Evolutionary conservation across 345 rosid genomes (phyloP).

Genomic region (Lepidium aucheri): DNA sequence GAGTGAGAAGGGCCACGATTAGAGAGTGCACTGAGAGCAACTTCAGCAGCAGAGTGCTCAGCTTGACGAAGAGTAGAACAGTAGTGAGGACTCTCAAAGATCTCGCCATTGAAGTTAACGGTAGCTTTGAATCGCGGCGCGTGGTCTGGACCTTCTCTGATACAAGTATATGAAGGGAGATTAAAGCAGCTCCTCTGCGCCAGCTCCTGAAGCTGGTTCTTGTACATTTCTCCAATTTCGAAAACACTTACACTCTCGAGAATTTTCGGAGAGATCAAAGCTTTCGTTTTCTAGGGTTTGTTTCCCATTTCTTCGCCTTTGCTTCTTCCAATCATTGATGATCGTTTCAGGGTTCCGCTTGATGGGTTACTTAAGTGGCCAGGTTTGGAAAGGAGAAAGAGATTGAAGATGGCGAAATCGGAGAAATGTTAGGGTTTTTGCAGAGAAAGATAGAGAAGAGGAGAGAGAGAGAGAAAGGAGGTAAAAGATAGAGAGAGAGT

Average conservation of each 20-base stretch:
- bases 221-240: conserved; percentile 49
- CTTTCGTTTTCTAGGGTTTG: background rate
- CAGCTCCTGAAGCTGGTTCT: conserved; percentile 99
- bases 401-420: conserved; percentile 23
- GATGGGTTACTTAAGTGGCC: background rate
- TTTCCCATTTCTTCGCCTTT: background rate
- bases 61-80: conserved; percentile 99
- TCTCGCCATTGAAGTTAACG: conserved; percentile 95
- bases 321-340: background rate
- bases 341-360: conserved; percentile 6
- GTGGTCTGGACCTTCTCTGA: conserved; percentile 99
- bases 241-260: background rate
- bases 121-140: conserved; percentile 97
- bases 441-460: background rate
- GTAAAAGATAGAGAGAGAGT: background rate
- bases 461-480: background rate
- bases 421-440: conserved; percentile 36
- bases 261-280: conserved; percentile 21
- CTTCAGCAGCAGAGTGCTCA: conserved; percentile 99
- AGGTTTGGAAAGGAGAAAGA: conserved; percentile 2
- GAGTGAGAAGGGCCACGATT: conserved; percentile 94
- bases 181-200: conserved; percentile 99
- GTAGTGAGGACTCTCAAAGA: conserved; percentile 90
- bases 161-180: conserved; percentile 85
- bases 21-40: conserved; percentile 88